phyloP scores from a whole-genome alignment of 2,329 filamentous ascomycete genomes.

The Penicillium sp. region DNA sequence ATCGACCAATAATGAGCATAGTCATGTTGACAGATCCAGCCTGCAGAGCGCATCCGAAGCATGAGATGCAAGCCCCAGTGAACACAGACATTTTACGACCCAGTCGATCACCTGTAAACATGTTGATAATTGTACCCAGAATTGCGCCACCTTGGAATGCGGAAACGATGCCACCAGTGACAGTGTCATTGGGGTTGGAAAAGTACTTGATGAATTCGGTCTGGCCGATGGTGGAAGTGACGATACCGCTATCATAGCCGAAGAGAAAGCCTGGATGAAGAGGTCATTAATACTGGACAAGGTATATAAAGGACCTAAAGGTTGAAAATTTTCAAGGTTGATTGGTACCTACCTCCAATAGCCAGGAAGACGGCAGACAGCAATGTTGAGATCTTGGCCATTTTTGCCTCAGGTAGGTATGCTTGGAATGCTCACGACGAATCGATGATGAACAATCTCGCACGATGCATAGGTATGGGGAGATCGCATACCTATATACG shows the following conservation, averaged over 20 bases:
- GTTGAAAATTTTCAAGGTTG: too few species aligned
- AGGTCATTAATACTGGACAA: too few species aligned
- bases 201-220: conserved; percentile 29
- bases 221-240: conserved; percentile 33
- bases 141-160: conserved; percentile 40
- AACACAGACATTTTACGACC: conserved; percentile 15
- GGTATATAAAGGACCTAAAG: too few species aligned
- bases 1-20: conserved; percentile 32
- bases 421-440: not conserved
- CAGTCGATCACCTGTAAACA: conserved; percentile 15
- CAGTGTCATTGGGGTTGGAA: conserved; percentile 16
- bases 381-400: conserved; percentile 15
- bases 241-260: conserved; percentile 35
- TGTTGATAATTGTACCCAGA: conserved; percentile 15
- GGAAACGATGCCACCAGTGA: conserved; percentile 37
- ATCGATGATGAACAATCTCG: not conserved
- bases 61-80: conserved; percentile 11
- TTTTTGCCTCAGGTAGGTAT: not conserved
- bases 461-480: not conserved
- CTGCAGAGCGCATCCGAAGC: conserved; percentile 25
- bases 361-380: conserved; percentile 22
- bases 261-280: conserved; percentile 30
- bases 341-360: conserved; percentile 16
- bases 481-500: not conserved
- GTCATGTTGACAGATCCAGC: conserved; percentile 25